These are phyloP conservation scores for Fusarium verrucosum DNA, from an alignment of 2,329 filamentous ascomycete species.

Conservation along the genomic window DNA sequence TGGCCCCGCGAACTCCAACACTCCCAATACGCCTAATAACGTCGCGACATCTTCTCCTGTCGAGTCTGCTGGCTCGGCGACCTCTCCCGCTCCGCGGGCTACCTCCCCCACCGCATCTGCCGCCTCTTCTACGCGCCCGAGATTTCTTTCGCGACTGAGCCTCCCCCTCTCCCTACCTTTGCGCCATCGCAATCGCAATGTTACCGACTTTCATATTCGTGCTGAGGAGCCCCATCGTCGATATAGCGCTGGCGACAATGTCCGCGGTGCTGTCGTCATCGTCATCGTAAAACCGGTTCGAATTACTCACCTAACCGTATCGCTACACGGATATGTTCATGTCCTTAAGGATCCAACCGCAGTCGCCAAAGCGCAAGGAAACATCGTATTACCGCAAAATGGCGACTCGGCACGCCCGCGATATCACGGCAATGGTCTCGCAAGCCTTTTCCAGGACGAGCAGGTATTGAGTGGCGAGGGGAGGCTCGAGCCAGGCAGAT, in stretches of 20 bases:
- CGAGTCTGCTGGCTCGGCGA: slow-evolving; percentile 52
- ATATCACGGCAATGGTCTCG: slow-evolving; percentile 80
- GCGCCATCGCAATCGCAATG: slow-evolving; percentile 67
- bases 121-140: slow-evolving; percentile 43
- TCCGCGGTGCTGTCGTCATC: slow-evolving; percentile 77
- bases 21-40: slow-evolving; percentile 53
- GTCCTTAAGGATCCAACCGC: slow-evolving; percentile 76
- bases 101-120: slow-evolving; percentile 40
- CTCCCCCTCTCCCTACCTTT: slow-evolving; percentile 61
- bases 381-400: slow-evolving; percentile 54
- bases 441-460: slow-evolving; percentile 85
- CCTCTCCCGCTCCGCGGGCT: slow-evolving; percentile 33
- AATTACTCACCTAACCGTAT: slow-evolving; percentile 82
- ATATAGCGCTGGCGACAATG: slow-evolving; percentile 78
- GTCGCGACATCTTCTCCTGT: slow-evolving; percentile 47
- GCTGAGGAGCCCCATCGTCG: slow-evolving; percentile 80
- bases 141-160: slow-evolving; percentile 63
- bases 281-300: slow-evolving; percentile 77
- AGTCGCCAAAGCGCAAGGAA: slow-evolving; percentile 60
- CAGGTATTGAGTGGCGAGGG: slow-evolving; percentile 82
- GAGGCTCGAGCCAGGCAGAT: slow-evolving; percentile 75
- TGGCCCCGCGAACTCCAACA: slow-evolving; percentile 44
- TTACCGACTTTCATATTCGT: slow-evolving; percentile 81
- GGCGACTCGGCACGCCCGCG: slow-evolving; percentile 54
- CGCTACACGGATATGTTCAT: slow-evolving; percentile 80